Evolutionary conservation across 1,284 basidiomycete genomes (phyloP).

Genomic region (Leucoagaricus sp.): DNA sequence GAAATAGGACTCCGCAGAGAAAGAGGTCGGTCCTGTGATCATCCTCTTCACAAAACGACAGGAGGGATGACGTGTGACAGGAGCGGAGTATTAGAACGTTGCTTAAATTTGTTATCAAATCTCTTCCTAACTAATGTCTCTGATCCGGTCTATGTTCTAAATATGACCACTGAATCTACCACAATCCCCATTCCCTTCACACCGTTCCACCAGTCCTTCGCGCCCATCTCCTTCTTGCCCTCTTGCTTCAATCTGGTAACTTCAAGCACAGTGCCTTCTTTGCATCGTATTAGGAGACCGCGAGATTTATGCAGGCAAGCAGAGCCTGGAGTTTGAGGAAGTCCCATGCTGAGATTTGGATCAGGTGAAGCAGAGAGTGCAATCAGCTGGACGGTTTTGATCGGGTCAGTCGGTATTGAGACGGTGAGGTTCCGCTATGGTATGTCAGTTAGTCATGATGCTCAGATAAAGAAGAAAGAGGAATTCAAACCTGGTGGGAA

Average conservation of each 20-base stretch:
- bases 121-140: conserved; percentile 11
- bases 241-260: conserved; percentile 60
- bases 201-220: conserved; percentile 66
- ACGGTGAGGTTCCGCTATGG: conserved; percentile 11
- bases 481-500: conserved; percentile 60
- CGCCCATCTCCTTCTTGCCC: conserved; percentile 50
- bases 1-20: conserved; percentile 89
- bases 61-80: neutral
- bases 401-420: conserved; percentile 3
- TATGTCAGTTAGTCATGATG: conserved; percentile 44
- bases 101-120: conserved; percentile 12
- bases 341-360: conserved; percentile 21
- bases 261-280: conserved; percentile 45
- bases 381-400: conserved; percentile 11
- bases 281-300: conserved; percentile 51
- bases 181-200: conserved; percentile 23
- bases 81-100: neutral
- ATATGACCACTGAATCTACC: conserved; percentile 8
- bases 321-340: conserved; percentile 38
- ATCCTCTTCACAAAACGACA: conserved; percentile 17
- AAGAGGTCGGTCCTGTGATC: conserved; percentile 41
- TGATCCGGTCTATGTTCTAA: conserved; percentile 7
- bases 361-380: neutral
- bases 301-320: conserved; percentile 40
- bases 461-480: conserved; percentile 17